These are phyloP conservation scores for Collariella sp. DNA, from an alignment of 495 filamentous ascomycete species.

Conservation along the genomic window DNA sequence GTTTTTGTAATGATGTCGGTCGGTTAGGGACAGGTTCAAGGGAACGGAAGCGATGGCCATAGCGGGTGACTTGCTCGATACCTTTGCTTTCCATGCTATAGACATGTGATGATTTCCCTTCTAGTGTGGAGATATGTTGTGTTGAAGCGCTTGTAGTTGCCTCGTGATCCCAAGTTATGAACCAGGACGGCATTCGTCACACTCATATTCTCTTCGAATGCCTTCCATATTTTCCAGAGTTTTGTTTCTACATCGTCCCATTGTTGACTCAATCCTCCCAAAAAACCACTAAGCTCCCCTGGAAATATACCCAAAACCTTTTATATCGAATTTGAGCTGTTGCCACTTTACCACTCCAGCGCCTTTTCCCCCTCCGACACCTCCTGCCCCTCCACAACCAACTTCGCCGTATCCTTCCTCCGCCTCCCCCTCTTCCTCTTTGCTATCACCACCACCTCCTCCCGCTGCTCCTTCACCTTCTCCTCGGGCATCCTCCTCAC, in stretches of 20 bases:
- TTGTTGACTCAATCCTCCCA: too few relatives aligned
- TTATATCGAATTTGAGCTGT: neutral
- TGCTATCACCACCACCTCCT: neutral
- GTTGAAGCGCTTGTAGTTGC: neutral
- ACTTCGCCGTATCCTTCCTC: neutral
- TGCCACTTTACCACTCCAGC: neutral
- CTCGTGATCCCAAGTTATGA: neutral
- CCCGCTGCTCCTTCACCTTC: neutral
- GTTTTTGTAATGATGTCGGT: neutral
- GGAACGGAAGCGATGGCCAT: neutral
- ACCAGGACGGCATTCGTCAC: neutral
- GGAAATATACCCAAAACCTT: neutral
- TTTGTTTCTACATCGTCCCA: too few relatives aligned
- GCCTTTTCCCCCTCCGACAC: too few relatives aligned
- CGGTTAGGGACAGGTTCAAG: neutral
- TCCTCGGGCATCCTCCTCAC: neutral
- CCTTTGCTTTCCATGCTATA: neutral
- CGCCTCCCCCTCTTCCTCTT: neutral
- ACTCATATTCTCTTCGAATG: too few relatives aligned
- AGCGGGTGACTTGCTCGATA: constrained; percentile 7
- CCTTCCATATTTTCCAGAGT: too few relatives aligned
- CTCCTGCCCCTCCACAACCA: neutral
- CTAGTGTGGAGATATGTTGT: neutral
- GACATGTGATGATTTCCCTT: neutral
- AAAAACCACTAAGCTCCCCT: too few relatives aligned